Evolutionary conservation across 2,329 filamentous ascomycete species (phyloP), one percentile per base, ranked within the genome.

Genomic region (Incumbomyces delicatus): DNA sequence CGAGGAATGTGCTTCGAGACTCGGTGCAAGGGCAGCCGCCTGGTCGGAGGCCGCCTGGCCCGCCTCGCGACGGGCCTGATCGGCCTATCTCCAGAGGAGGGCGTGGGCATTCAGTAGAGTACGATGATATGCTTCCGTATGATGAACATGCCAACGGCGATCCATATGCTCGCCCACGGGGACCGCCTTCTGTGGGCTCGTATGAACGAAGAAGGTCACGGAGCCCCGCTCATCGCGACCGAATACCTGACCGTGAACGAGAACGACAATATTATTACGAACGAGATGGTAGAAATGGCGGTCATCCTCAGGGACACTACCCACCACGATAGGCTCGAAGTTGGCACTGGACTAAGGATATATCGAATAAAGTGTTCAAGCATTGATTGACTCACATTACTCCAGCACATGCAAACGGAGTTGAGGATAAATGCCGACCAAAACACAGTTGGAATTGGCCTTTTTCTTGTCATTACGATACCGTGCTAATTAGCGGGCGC

Each of bases 151-250:
- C 22, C 33, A 45, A 38, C 16, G 42, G 42, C 8, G 42, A 45
- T 13, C 33, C 34, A 7, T 45, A 45, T 16, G 8, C 27, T 17
- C 16, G 20, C 18, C 30, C 27, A 38, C 33, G 42, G 8, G 42
- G 42, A 5, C 42, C 42, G 13, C 22, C 42, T 7, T 45, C 42
- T 6, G 42, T 38, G 3, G 42, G 42, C 33, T 34, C 27, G 3
- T 48, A 51, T 37, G 49, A 51, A 12, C 36, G 49, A 32, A 35
- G 51, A 39, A 47, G 53, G 29, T 50, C 53, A 51, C 46, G 51
- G 41, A 54, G 51, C 46, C 53, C 51, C 6, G 14, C 37, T 6
- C 22, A 27, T 27, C 33, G 53, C 30, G 53, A 55, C 16, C 22
- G 42, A 38, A 45, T 45, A 30, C 42, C 42, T 37, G 42, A 37